These are phyloP conservation scores for Globisporangium nodosum DNA, from an alignment of 352 stramenopile genomes.

Conservation along the genomic window DNA sequence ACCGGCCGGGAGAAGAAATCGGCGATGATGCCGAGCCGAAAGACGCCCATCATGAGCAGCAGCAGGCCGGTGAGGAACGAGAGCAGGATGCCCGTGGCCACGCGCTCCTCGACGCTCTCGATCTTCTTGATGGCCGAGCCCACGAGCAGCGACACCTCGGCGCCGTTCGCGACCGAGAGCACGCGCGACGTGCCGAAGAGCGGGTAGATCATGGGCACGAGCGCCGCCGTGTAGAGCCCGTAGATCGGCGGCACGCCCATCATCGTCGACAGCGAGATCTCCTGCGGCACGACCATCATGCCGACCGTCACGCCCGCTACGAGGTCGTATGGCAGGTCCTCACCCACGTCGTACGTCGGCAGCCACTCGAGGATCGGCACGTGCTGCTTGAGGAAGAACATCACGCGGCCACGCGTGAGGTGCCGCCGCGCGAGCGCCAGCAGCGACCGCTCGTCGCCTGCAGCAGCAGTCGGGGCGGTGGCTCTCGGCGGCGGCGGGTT, in stretches of 20 bases:
- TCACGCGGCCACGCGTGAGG: too few species aligned
- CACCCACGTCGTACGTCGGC: constrained; percentile 48
- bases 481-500: too few species aligned
- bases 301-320: constrained; percentile 69
- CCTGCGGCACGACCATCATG: constrained; percentile 91
- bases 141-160: constrained; percentile 61
- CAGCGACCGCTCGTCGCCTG: too few species aligned
- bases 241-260: constrained; percentile 75
- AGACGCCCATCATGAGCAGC: constrained; percentile 76
- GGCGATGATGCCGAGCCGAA: constrained; percentile 77
- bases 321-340: constrained; percentile 63
- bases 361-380: constrained; percentile 74
- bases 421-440: too few species aligned
- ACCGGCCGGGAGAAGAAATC: constrained; percentile 89
- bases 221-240: constrained; percentile 63
- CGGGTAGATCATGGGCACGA: constrained; percentile 67
- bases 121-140: constrained; percentile 32
- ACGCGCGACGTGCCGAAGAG: constrained; percentile 61
- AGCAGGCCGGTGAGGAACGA: constrained; percentile 65
- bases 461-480: too few species aligned
- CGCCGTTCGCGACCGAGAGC: constrained; percentile 58
- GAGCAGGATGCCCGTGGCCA: constrained; percentile 61
- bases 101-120: constrained; percentile 43
- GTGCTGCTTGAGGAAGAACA: constrained; percentile 14
- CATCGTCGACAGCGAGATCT: constrained; percentile 89